Percentiles rank a stretch among this genome's conserved stretches.
Conservation (phyloP, 345 rosid species). For the Melaleuca quinquenervia region DNA sequence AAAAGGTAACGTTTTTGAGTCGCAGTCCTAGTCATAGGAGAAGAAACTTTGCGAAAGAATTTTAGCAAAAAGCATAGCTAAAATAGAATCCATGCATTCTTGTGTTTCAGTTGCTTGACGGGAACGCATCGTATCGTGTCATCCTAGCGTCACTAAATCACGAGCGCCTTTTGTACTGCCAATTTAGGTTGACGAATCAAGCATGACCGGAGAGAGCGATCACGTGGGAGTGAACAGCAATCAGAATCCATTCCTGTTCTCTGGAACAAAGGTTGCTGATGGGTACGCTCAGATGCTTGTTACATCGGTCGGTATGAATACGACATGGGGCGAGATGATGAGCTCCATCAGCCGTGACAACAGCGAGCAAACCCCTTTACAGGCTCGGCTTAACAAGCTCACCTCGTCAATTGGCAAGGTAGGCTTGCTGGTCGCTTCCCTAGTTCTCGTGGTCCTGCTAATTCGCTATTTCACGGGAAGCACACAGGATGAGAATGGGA, state of each 20-base stretch:
- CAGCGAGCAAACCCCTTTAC: constrained; percentile 49
- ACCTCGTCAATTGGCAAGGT: constrained; percentile 54
- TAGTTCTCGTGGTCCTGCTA: constrained; percentile 50
- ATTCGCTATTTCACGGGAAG: constrained; percentile 59
- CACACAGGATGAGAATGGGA: constrained; percentile 41
- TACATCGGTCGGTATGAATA: constrained; percentile 63
- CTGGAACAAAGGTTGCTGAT: constrained; percentile 43
- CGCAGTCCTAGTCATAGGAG: not conserved
- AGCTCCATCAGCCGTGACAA: constrained; percentile 33
- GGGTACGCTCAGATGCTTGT: constrained; percentile 54
- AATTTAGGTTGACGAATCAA: constrained; percentile 32
- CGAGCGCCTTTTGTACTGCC: not conserved
- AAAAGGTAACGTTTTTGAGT: not conserved
- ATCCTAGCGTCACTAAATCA: not conserved
- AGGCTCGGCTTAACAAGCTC: constrained; percentile 49
- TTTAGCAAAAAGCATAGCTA: not conserved
- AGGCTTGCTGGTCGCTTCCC: constrained; percentile 56
- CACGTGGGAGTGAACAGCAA: constrained; percentile 22
- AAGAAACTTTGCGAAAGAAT: not conserved
- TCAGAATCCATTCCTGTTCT: constrained; percentile 41
- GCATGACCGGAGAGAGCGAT: constrained; percentile 61
- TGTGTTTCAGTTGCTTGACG: not conserved
- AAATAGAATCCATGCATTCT: not conserved
- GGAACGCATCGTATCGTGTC: not conserved
- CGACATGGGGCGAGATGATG: constrained; percentile 76